Evolutionary conservation across 78 protist genomes (phyloP).

Genomic region (Chrysochromulina tobinii): DNA sequence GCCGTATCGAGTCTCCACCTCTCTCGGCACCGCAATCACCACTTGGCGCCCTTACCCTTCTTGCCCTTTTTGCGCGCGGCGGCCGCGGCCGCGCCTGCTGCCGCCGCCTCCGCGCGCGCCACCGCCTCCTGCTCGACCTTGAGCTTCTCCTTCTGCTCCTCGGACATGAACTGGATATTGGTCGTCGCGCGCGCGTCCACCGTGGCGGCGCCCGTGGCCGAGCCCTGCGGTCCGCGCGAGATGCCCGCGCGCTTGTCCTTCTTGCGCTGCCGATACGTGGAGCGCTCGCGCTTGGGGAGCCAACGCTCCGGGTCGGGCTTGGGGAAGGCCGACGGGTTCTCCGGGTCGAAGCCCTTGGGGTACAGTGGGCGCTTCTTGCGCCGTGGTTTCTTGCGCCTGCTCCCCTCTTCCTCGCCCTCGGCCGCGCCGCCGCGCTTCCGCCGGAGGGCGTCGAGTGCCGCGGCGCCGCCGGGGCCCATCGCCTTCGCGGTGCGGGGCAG

Average conservation of each 20-base stretch:
- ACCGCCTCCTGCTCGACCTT: background rate
- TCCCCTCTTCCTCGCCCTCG: background rate
- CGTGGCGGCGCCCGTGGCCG: background rate
- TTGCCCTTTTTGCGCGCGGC: background rate
- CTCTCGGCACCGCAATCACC: background rate
- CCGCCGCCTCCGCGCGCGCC: background rate
- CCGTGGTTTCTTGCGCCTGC: background rate
- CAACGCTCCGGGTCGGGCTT: slow-evolving; percentile 25
- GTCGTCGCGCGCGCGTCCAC: slow-evolving; percentile 9
- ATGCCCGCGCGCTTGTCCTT: background rate
- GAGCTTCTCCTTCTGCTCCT: background rate
- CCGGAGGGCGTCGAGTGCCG: background rate
- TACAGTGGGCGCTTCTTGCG: background rate
- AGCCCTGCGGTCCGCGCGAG: background rate
- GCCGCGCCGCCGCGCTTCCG: background rate
- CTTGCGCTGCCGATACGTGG: background rate
- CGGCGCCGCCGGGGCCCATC: background rate
- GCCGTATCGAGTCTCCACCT: no score
- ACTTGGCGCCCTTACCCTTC: background rate
- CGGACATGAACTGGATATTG: background rate
- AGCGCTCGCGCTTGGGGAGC: slow-evolving; percentile 22
- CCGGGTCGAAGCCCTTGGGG: slow-evolving; percentile 31
- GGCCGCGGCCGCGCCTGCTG: background rate
- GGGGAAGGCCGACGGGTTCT: background rate
- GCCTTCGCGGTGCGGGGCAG: background rate